Conservation (phyloP, 2,329 filamentous ascomycete species). For the Pyricularia grisea region DNA sequence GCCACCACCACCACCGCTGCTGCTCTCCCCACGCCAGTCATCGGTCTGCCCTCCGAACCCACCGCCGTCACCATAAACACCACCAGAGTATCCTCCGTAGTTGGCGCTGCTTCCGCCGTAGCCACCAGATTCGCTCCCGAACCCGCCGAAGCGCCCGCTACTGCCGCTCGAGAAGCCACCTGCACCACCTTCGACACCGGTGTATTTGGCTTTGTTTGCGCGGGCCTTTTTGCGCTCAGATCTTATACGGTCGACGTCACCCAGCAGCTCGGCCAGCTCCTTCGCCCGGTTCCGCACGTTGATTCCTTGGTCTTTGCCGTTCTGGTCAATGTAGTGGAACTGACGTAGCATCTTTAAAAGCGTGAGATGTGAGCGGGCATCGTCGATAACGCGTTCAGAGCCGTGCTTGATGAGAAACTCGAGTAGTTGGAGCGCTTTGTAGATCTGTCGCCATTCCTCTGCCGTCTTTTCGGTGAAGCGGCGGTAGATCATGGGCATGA, state of each 20-base stretch:
- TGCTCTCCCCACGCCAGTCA: slow-evolving; percentile 58
- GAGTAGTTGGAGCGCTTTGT: slow-evolving; percentile 93
- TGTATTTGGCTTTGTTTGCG: slow-evolving; percentile 86
- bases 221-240: slow-evolving; percentile 82
- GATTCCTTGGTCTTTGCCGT: slow-evolving; percentile 96
- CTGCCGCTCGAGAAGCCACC: slow-evolving; percentile 41
- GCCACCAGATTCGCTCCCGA: slow-evolving; percentile 76
- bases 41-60: slow-evolving; percentile 74
- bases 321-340: slow-evolving; percentile 92
- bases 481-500: slow-evolving; percentile 99
- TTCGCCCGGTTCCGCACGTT: slow-evolving; percentile 96
- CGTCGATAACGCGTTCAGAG: slow-evolving; percentile 93
- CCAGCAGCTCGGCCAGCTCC: slow-evolving; percentile 85
- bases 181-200: slow-evolving; percentile 81
- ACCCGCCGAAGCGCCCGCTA: slow-evolving; percentile 66
- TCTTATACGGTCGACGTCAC: slow-evolving; percentile 83
- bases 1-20: slow-evolving; percentile 24
- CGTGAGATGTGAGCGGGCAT: slow-evolving; percentile 89
- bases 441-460: slow-evolving; percentile 98
- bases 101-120: slow-evolving; percentile 28
- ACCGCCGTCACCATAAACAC: slow-evolving; percentile 91
- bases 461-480: slow-evolving; percentile 97
- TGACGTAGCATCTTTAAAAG: slow-evolving; percentile 97
- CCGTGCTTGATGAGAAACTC: slow-evolving; percentile 96
- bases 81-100: slow-evolving; percentile 54